These are phyloP conservation scores for Aspergillus heteromorphus DNA, from an alignment of 495 filamentous ascomycete genomes.

Conservation along the genomic window DNA sequence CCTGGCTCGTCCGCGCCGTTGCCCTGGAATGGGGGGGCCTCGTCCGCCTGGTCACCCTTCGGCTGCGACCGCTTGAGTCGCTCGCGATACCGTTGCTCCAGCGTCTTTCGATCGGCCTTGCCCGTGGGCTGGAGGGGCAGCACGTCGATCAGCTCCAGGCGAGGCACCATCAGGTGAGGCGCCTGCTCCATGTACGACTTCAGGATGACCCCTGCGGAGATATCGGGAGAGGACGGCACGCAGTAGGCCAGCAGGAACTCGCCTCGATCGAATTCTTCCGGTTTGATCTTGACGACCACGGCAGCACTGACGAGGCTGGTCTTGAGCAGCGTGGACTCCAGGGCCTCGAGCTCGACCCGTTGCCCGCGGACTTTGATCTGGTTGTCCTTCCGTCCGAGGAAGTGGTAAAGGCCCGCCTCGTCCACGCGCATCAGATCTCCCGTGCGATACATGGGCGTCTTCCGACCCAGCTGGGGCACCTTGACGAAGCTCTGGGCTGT, in stretches of 20 bases:
- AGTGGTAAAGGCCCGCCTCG: not conserved
- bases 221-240: not conserved
- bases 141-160: not conserved
- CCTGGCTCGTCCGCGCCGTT: not conserved
- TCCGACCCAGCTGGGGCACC: not conserved
- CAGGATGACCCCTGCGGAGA: not conserved
- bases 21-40: no score
- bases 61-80: not conserved
- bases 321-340: not conserved
- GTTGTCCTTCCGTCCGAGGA: conserved; percentile 1
- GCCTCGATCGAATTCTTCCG: not conserved
- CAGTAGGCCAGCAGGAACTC: not conserved
- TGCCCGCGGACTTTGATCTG: conserved; percentile 6
- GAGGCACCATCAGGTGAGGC: conserved; percentile 2
- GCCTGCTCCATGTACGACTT: not conserved
- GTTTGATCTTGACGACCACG: not conserved
- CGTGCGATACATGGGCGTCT: conserved; percentile 6
- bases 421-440: not conserved
- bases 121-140: not conserved
- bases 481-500: not conserved
- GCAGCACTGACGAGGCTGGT: not conserved
- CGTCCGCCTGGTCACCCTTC: no score
- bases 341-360: conserved; percentile 1
- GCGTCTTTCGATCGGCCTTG: not conserved
- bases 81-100: not conserved